Evolutionary conservation across 2,329 filamentous ascomycete species (phyloP).

Genomic region (Xylaria sp.): DNA sequence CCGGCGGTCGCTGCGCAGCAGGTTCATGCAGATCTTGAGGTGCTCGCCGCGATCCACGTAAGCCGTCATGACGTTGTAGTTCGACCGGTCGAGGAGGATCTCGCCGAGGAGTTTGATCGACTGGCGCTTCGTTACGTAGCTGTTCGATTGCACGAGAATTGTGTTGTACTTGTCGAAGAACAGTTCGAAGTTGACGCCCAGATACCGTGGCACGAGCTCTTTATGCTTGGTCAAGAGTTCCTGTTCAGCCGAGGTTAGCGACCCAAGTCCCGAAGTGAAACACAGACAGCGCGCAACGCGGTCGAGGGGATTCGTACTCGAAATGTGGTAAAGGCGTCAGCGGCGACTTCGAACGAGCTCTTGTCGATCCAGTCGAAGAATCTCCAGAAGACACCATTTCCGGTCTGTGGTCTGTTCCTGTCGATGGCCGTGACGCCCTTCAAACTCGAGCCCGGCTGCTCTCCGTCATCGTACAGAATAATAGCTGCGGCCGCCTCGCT

Average conservation of each 20-base stretch:
- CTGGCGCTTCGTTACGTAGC: slow-evolving; percentile 96
- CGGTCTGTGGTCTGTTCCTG: slow-evolving; percentile 66
- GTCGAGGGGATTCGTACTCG: slow-evolving; percentile 49
- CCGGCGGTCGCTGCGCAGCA: slow-evolving; percentile 88
- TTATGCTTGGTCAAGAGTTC: slow-evolving; percentile 95
- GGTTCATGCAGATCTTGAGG: slow-evolving; percentile 96
- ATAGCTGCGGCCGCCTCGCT: slow-evolving; percentile 86
- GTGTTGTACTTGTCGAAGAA: slow-evolving; percentile 92
- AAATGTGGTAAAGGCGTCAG: slow-evolving; percentile 97
- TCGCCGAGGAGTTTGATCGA: slow-evolving; percentile 96
- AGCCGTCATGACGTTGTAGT: slow-evolving; percentile 96
- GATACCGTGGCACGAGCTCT: slow-evolving; percentile 78
- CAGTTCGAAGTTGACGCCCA: slow-evolving; percentile 82
- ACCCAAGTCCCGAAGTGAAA: not conserved
- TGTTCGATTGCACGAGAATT: slow-evolving; percentile 81
- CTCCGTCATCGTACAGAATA: slow-evolving; percentile 86
- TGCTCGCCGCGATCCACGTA: slow-evolving; percentile 95
- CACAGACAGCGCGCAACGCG: not conserved
- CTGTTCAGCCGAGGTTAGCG: slow-evolving; percentile 32
- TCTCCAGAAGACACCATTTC: slow-evolving; percentile 86
- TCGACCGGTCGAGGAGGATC: slow-evolving; percentile 86
- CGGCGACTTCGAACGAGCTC: slow-evolving; percentile 91
- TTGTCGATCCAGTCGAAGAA: slow-evolving; percentile 98
- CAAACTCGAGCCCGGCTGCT: slow-evolving; percentile 62
- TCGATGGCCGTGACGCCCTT: slow-evolving; percentile 74